Evolutionary conservation across 305 asterid species (phyloP).

Genomic region (Stenogyne calaminthoides): DNA sequence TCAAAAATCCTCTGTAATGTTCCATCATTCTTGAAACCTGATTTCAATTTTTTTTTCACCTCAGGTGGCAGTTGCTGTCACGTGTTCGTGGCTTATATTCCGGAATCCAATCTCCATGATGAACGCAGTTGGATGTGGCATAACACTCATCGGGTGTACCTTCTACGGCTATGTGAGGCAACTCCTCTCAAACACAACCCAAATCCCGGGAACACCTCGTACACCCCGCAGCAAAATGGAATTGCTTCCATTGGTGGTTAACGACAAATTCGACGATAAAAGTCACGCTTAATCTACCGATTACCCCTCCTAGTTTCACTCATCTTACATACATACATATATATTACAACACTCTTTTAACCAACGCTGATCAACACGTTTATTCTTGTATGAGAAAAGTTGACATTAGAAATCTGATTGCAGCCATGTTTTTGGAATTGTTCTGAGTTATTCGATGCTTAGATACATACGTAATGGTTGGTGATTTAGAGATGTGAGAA

Average conservation of each 20-base stretch:
- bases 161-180: conserved; percentile 90
- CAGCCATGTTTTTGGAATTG: conserved; percentile 17
- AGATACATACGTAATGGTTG: background rate
- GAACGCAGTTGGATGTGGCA: conserved; percentile 77
- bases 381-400: conserved; percentile 30
- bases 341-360: conserved; percentile 20
- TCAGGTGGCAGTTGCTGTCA: conserved; percentile 91
- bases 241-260: conserved; percentile 64
- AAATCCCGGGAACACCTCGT: conserved; percentile 57
- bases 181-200: conserved; percentile 48
- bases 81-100: conserved; percentile 91
- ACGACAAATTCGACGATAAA: conserved; percentile 70
- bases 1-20: background rate
- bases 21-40: conserved; percentile 4
- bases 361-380: conserved; percentile 19
- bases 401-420: conserved; percentile 24
- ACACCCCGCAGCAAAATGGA: conserved; percentile 64
- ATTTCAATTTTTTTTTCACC: background rate
- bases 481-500: background rate
- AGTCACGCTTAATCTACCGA: background rate
- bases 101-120: conserved; percentile 75
- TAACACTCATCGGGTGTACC: conserved; percentile 83
- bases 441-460: conserved; percentile 6
- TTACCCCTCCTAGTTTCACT: conserved; percentile 7
- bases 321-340: conserved; percentile 11